These are phyloP conservation scores for Chalaropsis thielavioides DNA, from an alignment of 2,329 filamentous ascomycete genomes.

Conservation along the genomic window DNA sequence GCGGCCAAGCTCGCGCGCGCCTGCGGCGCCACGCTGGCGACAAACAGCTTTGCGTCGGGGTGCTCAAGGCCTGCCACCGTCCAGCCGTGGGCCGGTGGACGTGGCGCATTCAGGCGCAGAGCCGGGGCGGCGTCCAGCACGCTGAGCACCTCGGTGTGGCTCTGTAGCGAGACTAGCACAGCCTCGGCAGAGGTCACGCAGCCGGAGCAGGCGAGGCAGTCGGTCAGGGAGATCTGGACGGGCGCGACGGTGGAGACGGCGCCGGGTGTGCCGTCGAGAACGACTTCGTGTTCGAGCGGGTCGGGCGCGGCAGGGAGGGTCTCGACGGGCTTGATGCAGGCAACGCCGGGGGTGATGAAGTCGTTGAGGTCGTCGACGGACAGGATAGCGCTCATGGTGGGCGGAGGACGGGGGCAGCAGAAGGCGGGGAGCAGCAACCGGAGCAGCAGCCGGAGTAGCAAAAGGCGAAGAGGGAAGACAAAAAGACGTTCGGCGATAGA, in stretches of 20 bases:
- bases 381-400: constrained; percentile 84
- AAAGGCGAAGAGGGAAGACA: not conserved
- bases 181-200: constrained; percentile 97
- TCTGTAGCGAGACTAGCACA: constrained; percentile 88
- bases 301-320: constrained; percentile 63
- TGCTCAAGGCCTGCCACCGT: constrained; percentile 40
- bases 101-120: constrained; percentile 22
- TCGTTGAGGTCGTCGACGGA: constrained; percentile 96
- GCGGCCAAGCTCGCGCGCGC: constrained; percentile 78
- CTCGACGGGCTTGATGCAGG: constrained; percentile 95
- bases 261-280: constrained; percentile 68
- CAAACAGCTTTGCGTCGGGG: constrained; percentile 58
- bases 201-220: constrained; percentile 92
- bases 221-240: constrained; percentile 87
- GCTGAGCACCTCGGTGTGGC: constrained; percentile 76
- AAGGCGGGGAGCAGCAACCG: not conserved
- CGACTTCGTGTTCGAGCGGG: constrained; percentile 56
- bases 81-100: constrained; percentile 19
- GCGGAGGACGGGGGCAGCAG: not conserved
- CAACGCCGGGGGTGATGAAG: constrained; percentile 94
- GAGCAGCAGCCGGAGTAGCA: not conserved
- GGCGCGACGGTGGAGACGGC: constrained; percentile 45
- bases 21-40: constrained; percentile 88
- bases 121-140: constrained; percentile 56
- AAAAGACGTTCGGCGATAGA: not conserved